These are phyloP conservation scores for Triticum urartu DNA, from an alignment of 176 grass and related monocot species.

Conservation along the genomic window DNA sequence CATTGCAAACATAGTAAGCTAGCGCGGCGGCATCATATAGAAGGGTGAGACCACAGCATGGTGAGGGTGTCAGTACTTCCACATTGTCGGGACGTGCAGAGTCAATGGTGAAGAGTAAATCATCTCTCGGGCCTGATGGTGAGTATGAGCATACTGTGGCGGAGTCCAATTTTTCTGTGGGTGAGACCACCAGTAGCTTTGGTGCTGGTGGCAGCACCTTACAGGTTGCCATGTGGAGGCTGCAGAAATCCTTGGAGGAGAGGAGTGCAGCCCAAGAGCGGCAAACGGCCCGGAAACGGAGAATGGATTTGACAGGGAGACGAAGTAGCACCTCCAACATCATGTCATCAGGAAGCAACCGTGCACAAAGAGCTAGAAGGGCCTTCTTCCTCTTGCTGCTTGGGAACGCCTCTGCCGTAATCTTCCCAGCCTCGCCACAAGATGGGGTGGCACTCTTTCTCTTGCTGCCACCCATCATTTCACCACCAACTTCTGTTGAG, in stretches of 20 bases:
- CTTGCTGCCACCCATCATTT: too few species aligned
- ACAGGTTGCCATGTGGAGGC: neutral
- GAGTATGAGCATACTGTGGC: neutral
- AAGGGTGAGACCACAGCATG: conserved; percentile 3
- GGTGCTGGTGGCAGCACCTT: neutral
- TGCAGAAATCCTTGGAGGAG: conserved; percentile 5
- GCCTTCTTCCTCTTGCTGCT: neutral
- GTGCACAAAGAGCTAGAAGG: neutral
- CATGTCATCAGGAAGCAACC: neutral
- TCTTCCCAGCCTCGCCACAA: neutral
- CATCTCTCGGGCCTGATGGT: neutral
- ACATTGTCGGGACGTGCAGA: neutral
- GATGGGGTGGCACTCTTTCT: too few species aligned
- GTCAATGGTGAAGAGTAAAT: neutral
- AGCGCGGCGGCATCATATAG: neutral
- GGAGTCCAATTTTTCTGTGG: neutral
- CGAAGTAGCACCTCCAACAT: neutral
- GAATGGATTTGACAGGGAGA: neutral
- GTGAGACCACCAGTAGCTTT: neutral
- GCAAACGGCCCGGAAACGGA: neutral
- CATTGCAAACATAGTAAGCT: conserved; percentile 10
- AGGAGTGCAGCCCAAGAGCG: neutral
- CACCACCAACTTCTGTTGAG: too few species aligned
- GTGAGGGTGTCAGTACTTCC: neutral
- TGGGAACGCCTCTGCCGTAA: neutral